Percentiles rank a stretch among this genome's conserved stretches.
These are phyloP conservation scores for Taiwanofungus camphoratus DNA, from an alignment of 1,284 basidiomycete genomes.

Conservation along the genomic window DNA sequence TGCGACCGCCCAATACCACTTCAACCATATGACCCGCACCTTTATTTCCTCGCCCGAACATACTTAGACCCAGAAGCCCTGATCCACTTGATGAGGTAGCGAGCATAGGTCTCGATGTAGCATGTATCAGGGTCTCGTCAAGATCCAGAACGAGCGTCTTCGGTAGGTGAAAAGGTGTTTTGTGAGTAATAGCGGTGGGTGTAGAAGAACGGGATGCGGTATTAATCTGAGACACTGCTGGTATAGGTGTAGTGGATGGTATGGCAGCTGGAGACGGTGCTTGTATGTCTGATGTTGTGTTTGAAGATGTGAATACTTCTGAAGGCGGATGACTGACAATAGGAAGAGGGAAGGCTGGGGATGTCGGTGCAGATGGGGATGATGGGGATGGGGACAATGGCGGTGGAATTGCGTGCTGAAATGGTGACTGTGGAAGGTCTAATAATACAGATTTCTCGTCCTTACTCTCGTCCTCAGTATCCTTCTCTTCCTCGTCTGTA, in stretches of 20 bases:
- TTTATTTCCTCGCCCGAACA: slow-evolving; percentile 52
- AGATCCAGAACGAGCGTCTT: slow-evolving; percentile 95
- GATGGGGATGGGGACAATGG: slow-evolving; percentile 18
- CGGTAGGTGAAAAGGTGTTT: slow-evolving; percentile 70
- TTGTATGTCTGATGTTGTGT: slow-evolving; percentile 5
- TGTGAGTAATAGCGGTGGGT: slow-evolving; percentile 44
- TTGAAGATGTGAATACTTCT: slow-evolving; percentile 8
- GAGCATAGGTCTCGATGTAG: slow-evolving; percentile 77
- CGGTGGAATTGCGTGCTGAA: slow-evolving; percentile 21
- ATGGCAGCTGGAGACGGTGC: slow-evolving; percentile 17
- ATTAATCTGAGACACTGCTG: background rate
- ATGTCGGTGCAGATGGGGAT: slow-evolving; percentile 9
- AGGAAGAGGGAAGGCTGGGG: slow-evolving; percentile 12
- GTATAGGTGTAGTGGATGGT: slow-evolving; percentile 20
- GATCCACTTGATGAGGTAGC: slow-evolving; percentile 41
- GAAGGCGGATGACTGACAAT: slow-evolving; percentile 9
- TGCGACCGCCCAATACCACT: slow-evolving; percentile 85
- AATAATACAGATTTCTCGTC: slow-evolving; percentile 29
- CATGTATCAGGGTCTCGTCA: slow-evolving; percentile 98
- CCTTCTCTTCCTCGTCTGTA: slow-evolving; percentile 33
- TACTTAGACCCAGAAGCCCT: slow-evolving; percentile 60
- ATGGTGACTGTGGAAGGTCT: slow-evolving; percentile 20
- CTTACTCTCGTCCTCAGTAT: slow-evolving; percentile 36
- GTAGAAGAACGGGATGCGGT: slow-evolving; percentile 37
- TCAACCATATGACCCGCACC: slow-evolving; percentile 91